Base-by-base conservation (phyloP, 2,329 filamentous ascomycete genomes). In the Coleophoma cylindrospora region DNA sequence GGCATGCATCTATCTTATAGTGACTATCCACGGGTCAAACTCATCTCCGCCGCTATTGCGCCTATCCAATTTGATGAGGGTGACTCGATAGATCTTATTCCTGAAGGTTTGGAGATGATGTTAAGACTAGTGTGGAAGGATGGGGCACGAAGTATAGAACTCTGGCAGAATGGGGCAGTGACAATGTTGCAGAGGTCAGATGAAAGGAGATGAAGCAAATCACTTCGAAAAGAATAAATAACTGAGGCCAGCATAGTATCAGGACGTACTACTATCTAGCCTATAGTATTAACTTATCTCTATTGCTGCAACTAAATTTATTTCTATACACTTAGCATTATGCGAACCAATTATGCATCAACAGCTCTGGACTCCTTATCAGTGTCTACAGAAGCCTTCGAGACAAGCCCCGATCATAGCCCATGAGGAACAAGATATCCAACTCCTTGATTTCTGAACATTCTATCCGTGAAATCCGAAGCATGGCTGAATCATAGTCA, bases 401-500 rank as follows among this genome's bases (percentile, higher is more conserved):
- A 9, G 33, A 55, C 53, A 21, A 55, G 54, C 41, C 57, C 49
- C 3, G 56, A 43, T 22, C 12, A 60, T 34, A 8, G n/a, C 49
- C 50, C 40, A 36, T 51, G 37, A 46, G 11, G 40, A 60, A 60
- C 45, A 60, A 34, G 32, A 56, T 43, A 55, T 60, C 57, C 40
- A 59, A 34, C 40, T 59, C 57, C 40, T 54, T 52, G 36, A 51
- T n/a, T n/a, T n/a, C n/a, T n/a, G n/a, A n/a, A 59, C 7, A 55
- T 57, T 37, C 70, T 64, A 4, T 67, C 69, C 13, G 66, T 68
- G 1, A 5, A 79, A 66, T 15, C 72, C 74, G 58, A 76, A 76
- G 52, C 68, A 77, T 0, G 76, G 74, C 70, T 79, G 83, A 1
- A 70, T 13, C 64, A 56, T 50, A 55, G 69, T 54, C 1, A 66